A percentile compares a stretch with the other conserved stretches of the same genome.
These are phyloP conservation scores for Penicillium sp. DNA, from an alignment of 2,329 filamentous ascomycete species.

Conservation along the genomic window DNA sequence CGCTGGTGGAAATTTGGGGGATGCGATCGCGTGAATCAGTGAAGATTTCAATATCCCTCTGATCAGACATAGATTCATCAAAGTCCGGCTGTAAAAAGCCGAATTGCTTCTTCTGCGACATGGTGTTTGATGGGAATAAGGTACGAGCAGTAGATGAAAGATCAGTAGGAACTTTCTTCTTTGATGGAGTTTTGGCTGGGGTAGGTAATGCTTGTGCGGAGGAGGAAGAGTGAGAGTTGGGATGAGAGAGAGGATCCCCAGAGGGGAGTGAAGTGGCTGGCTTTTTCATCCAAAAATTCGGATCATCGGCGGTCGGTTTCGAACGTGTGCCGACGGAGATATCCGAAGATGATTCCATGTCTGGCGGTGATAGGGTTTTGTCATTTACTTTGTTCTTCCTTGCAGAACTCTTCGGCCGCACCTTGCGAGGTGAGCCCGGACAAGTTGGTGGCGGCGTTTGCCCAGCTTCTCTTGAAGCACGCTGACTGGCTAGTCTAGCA, in stretches of 20 bases:
- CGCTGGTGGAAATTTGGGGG: conserved; percentile 47
- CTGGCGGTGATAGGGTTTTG: conserved; percentile 7
- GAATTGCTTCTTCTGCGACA: conserved; percentile 44
- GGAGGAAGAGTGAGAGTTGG: conserved; percentile 18
- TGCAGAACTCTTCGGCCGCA: conserved; percentile 22
- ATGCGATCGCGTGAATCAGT: conserved; percentile 59
- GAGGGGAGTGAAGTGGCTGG: not conserved
- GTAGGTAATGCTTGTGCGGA: conserved; percentile 51
- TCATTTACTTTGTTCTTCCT: conserved; percentile 19
- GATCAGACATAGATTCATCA: conserved; percentile 24
- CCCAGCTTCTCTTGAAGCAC: conserved; percentile 23
- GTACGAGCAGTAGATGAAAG: conserved; percentile 48
- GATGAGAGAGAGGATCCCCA: not conserved
- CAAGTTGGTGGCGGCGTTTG: conserved; percentile 31
- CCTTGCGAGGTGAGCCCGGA: conserved; percentile 15
- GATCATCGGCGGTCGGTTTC: not conserved
- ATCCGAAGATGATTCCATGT: not conserved
- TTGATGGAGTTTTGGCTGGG: conserved; percentile 54
- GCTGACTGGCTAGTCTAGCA: conserved; percentile 36
- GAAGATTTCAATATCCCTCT: conserved; percentile 48
- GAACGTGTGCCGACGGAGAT: too few relatives aligned
- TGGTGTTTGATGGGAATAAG: conserved; percentile 47
- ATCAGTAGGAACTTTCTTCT: conserved; percentile 47
- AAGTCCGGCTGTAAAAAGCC: conserved; percentile 45
- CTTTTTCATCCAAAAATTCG: not conserved